Evolutionary conservation across 208 protist species (phyloP).

Genomic region (Leishmania tropica): DNA sequence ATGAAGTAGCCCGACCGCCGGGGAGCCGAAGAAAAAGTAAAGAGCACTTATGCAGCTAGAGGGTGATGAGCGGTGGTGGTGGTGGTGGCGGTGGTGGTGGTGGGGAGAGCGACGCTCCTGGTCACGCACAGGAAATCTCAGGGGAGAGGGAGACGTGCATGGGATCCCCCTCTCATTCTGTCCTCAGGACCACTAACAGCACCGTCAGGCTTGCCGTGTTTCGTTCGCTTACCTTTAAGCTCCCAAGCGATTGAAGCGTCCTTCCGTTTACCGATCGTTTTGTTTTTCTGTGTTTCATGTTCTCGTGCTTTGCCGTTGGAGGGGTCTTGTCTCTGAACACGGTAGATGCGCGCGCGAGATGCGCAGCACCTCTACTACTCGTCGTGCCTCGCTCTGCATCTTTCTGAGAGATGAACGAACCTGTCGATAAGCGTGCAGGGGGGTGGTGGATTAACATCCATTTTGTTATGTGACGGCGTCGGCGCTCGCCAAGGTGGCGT

Average conservation of each 20-base stretch:
- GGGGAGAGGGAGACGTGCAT: too few relatives aligned
- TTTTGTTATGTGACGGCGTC: background rate
- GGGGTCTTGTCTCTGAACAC: background rate
- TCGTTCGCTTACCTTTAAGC: background rate
- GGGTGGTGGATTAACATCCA: background rate
- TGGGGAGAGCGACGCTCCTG: background rate
- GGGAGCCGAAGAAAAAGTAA: background rate
- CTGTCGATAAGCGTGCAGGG: background rate
- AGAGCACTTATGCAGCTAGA: background rate
- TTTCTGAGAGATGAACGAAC: background rate
- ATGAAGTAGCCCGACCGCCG: constrained; percentile 47
- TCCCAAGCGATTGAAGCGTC: background rate
- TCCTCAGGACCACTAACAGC: background rate
- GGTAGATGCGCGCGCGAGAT: background rate
- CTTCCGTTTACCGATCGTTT: background rate
- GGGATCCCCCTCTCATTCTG: background rate
- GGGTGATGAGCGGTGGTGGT: background rate
- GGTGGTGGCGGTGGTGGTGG: background rate
- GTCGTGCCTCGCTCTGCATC: background rate
- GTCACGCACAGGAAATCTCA: background rate
- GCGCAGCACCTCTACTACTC: background rate
- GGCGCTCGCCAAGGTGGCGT: background rate
- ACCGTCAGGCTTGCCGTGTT: background rate
- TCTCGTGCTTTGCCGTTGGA: background rate
- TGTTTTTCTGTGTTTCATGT: background rate